Conservation (phyloP, 768 basidiomycete genomes). For the Lentinula sp. region DNA sequence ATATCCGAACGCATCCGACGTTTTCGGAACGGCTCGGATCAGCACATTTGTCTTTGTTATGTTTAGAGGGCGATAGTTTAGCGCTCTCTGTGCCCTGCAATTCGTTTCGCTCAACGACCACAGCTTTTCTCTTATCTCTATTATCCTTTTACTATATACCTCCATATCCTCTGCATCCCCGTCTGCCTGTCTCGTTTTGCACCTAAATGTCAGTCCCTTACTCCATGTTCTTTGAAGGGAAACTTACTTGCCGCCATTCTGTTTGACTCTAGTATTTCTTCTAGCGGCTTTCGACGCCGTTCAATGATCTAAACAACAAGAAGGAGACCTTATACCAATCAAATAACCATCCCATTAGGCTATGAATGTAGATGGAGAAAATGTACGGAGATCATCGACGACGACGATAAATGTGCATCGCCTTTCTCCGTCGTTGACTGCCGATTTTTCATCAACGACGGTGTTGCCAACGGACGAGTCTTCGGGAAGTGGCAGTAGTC, state of each 20-base stretch:
- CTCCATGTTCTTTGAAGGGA: not conserved
- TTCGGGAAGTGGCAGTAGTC: not conserved
- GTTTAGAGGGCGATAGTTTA: not conserved
- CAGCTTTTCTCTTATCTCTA: not conserved
- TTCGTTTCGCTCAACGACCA: not conserved
- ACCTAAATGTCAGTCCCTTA: not conserved
- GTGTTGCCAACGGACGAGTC: not conserved
- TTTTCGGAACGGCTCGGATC: not conserved
- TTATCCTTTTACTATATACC: not conserved
- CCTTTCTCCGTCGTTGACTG: not conserved
- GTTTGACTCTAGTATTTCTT: not conserved
- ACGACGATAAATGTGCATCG: not conserved
- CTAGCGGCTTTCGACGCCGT: not conserved
- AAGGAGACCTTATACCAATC: not conserved
- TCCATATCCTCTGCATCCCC: not conserved
- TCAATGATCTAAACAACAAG: not conserved
- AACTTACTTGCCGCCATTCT: not conserved
- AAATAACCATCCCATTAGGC: not conserved
- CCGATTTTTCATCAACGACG: not conserved
- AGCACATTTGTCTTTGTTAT: not conserved
- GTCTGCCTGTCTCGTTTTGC: not conserved
- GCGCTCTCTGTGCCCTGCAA: not conserved
- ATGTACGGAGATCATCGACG: not conserved
- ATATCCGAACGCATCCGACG: too few relatives aligned
- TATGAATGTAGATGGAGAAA: not conserved